Percentiles rank a stretch among this genome's conserved stretches.
phyloP scores from a whole-genome alignment of 305 asterid genomes.

The Fraxinus platypoda region DNA sequence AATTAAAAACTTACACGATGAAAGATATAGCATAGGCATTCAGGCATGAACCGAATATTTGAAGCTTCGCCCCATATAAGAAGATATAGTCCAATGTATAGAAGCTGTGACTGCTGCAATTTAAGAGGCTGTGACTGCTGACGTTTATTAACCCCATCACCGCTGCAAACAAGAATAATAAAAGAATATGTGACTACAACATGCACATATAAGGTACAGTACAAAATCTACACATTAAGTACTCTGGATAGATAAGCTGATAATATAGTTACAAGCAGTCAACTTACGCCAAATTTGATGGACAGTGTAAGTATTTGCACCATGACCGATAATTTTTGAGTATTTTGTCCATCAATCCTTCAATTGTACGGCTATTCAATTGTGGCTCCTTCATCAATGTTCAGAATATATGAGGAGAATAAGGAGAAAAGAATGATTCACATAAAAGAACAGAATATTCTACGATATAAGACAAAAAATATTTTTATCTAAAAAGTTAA shows the following conservation, averaged over 20 bases:
- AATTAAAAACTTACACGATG: slow-evolving; percentile 62
- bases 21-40: slow-evolving; percentile 94
- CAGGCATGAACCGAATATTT: slow-evolving; percentile 98
- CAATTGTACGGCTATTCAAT: slow-evolving; percentile 65
- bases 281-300: slow-evolving; percentile 75
- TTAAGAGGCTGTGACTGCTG: slow-evolving; percentile 75
- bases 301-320: slow-evolving; percentile 78
- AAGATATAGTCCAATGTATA: slow-evolving; percentile 90
- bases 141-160: slow-evolving; percentile 54
- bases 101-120: slow-evolving; percentile 82
- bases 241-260: slow-evolving; percentile 17
- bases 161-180: slow-evolving; percentile 39
- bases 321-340: slow-evolving; percentile 86
- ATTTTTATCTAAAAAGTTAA: slow-evolving; percentile 13
- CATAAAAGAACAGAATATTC: slow-evolving; percentile 11
- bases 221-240: neutral
- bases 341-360: slow-evolving; percentile 60
- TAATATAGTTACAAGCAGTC: slow-evolving; percentile 21
- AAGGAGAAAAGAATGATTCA: slow-evolving; percentile 8
- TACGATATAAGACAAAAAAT: slow-evolving; percentile 5
- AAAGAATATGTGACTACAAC: slow-evolving; percentile 16
- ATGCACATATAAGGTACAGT: neutral
- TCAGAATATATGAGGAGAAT: slow-evolving; percentile 21
- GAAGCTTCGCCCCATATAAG: slow-evolving; percentile 99
- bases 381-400: slow-evolving; percentile 39